Conservation (phyloP, 306 rosid genomes). For the Cicer yamashitae region DNA sequence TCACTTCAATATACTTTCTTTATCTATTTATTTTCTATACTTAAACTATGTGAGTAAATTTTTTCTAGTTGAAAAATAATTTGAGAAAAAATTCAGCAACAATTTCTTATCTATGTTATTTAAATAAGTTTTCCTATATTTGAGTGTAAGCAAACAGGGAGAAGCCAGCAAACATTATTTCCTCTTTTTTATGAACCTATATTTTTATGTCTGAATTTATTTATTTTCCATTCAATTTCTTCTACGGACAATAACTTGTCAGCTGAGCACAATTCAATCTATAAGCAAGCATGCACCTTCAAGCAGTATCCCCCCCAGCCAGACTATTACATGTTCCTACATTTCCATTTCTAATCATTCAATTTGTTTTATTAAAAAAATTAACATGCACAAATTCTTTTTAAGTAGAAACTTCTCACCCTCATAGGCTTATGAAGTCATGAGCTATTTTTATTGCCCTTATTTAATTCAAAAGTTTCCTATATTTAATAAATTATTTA, state of each 20-base stretch:
- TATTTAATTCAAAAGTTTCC: neutral
- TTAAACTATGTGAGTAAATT: neutral
- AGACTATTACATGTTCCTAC: constrained; percentile 13
- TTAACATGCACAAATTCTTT: neutral
- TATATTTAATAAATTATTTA: constrained; percentile 23
- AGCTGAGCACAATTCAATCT: constrained; percentile 11
- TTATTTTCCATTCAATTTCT: constrained; percentile 10
- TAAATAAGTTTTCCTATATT: constrained; percentile 5
- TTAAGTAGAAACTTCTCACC: constrained; percentile 25
- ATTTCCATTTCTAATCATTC: constrained; percentile 15
- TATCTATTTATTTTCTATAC: constrained; percentile 9
- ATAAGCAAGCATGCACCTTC: constrained; percentile 2
- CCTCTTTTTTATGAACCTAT: neutral
- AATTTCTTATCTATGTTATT: neutral
- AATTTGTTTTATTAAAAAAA: neutral
- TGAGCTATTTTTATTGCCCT: constrained; percentile 24
- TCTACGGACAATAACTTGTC: neutral
- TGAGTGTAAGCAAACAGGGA: neutral
- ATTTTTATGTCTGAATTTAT: neutral
- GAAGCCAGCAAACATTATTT: neutral
- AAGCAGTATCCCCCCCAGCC: neutral
- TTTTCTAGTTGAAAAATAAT: constrained; percentile 3
- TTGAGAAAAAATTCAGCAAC: neutral
- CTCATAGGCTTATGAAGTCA: constrained; percentile 19
- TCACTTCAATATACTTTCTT: constrained; percentile 14